Evolutionary conservation across 495 filamentous ascomycete genomes (phyloP).

Genomic region (Penicillium desertorum): DNA sequence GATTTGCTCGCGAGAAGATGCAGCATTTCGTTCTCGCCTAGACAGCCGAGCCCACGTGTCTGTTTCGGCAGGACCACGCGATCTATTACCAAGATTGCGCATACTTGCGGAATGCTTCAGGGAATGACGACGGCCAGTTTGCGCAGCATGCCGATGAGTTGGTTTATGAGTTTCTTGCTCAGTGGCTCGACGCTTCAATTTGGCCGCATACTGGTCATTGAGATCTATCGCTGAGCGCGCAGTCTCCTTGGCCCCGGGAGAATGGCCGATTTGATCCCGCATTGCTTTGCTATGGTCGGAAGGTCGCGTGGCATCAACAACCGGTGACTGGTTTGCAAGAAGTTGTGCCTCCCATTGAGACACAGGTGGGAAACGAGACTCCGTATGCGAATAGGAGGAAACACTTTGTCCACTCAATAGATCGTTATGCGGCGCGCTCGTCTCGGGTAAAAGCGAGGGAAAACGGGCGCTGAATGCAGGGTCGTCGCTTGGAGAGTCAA

Average conservation of each 20-base stretch:
- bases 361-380: conserved; percentile 44
- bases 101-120: conserved; percentile 26
- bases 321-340: conserved; percentile 24
- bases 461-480: conserved; percentile 30
- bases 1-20: conserved; percentile 21
- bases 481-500: conserved; percentile 26
- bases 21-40: conserved; percentile 21
- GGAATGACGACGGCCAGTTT: neutral
- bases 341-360: conserved; percentile 47
- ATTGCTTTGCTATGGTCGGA: neutral
- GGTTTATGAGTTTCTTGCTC: conserved; percentile 7
- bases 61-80: conserved; percentile 10
- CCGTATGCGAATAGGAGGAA: conserved; percentile 24
- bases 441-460: conserved; percentile 32
- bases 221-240: conserved; percentile 3
- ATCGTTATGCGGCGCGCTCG: conserved; percentile 3
- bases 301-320: neutral
- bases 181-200: conserved; percentile 26
- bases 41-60: conserved; percentile 26
- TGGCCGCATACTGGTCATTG: neutral
- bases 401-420: conserved; percentile 5
- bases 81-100: conserved; percentile 22
- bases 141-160: conserved; percentile 14
- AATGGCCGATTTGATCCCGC: neutral
- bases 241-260: conserved; percentile 8